phyloP scores from a whole-genome alignment of 257 asterid genomes.

The Fraxinus excelsior region DNA sequence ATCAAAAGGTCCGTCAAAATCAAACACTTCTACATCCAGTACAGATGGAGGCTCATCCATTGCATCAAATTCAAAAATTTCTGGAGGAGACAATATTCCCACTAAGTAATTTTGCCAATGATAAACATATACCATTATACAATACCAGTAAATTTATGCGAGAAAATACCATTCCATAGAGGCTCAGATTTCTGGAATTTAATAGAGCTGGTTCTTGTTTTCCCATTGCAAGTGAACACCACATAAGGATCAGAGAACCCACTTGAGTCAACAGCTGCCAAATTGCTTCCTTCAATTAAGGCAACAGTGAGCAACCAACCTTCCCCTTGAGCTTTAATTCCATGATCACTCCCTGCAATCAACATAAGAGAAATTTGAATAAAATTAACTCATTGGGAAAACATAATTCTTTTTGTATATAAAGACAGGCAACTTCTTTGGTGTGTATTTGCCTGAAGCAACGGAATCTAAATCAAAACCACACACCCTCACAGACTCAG shows the following conservation, averaged over 20 bases:
- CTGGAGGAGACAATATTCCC: constrained; percentile 49
- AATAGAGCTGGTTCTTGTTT: constrained; percentile 85
- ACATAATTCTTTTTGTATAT: not conserved
- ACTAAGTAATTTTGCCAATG: constrained; percentile 23
- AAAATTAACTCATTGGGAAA: constrained; percentile 22
- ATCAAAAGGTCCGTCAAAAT: constrained; percentile 92
- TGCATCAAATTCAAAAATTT: constrained; percentile 97
- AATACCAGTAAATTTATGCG: not conserved
- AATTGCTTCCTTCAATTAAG: constrained; percentile 77
- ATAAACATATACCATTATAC: not conserved
- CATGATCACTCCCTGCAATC: constrained; percentile 85
- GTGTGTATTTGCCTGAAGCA: constrained; percentile 1
- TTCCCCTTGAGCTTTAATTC: constrained; percentile 91
- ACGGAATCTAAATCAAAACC: not conserved
- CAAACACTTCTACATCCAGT: constrained; percentile 83
- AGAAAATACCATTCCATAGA: constrained; percentile 79
- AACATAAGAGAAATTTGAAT: constrained; percentile 18
- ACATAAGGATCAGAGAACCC: constrained; percentile 96
- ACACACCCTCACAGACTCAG: not conserved
- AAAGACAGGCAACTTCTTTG: constrained; percentile 1
- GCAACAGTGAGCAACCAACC: constrained; percentile 99
- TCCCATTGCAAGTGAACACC: constrained; percentile 95
- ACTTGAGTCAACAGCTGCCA: constrained; percentile 87
- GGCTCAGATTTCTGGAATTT: constrained; percentile 89
- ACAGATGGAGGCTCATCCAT: constrained; percentile 98